Percentiles rank a stretch among this genome's conserved stretches.
Evolutionary conservation across 768 basidiomycete genomes (phyloP).

Genomic region (Suillus weaverae): DNA sequence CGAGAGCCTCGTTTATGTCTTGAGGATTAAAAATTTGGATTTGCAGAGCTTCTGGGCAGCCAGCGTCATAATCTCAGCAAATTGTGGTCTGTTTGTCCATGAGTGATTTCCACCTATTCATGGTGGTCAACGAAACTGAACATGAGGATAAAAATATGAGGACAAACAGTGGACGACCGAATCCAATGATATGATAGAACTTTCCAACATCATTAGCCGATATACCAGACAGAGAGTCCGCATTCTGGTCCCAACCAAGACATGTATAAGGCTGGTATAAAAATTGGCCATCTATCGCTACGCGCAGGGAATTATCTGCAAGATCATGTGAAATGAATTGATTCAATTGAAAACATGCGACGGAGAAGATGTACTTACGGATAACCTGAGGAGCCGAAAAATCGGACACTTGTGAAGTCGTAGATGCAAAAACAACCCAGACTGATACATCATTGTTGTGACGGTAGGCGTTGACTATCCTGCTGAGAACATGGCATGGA

Average conservation of each 20-base stretch:
- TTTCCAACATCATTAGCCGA: slow-evolving; percentile 4
- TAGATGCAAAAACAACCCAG: slow-evolving; percentile 11
- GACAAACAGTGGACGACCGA: slow-evolving; percentile 2
- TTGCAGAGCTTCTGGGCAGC: slow-evolving; percentile 1
- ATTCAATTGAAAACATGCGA: background rate
- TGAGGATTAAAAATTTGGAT: background rate
- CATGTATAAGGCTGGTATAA: slow-evolving; percentile 4
- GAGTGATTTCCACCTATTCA: background rate
- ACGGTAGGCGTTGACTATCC: background rate
- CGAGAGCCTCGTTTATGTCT: slow-evolving; percentile 2
- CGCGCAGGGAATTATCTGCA: slow-evolving; percentile 2
- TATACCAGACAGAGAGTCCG: background rate
- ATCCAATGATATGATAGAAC: background rate
- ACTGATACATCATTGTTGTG: background rate
- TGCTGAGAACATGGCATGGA: background rate
- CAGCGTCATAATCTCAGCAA: background rate
- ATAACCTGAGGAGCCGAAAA: slow-evolving; percentile 2
- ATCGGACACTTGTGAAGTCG: background rate
- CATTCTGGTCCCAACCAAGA: slow-evolving; percentile 13
- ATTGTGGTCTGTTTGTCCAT: background rate
- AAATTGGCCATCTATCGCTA: background rate
- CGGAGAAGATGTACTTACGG: background rate
- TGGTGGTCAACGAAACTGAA: background rate
- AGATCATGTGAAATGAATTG: background rate
- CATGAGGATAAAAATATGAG: background rate